phyloP scores from a whole-genome alignment of 768 basidiomycete genomes.

The Boletus tomentosulus region DNA sequence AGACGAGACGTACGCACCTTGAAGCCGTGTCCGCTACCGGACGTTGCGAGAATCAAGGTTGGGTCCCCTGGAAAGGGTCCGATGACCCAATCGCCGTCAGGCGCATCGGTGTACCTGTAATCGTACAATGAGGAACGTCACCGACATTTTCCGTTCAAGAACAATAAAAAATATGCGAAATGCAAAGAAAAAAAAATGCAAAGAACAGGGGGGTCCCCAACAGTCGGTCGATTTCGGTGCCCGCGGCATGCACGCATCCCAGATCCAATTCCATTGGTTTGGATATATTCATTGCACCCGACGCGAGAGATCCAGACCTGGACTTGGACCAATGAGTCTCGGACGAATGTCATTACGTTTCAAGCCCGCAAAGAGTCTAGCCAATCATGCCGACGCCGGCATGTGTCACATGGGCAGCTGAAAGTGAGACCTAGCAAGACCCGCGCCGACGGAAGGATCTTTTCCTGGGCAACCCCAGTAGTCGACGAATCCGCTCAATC shows the following conservation, averaged over 20 bases:
- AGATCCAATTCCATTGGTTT: not conserved
- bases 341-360: not conserved
- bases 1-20: slow-evolving; percentile 45
- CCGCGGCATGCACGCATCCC: not conserved
- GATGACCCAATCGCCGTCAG: slow-evolving; percentile 87
- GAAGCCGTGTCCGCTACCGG: slow-evolving; percentile 84
- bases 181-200: not conserved
- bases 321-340: not conserved
- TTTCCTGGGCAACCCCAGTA: not conserved
- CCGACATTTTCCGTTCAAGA: not conserved
- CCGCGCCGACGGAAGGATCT: slow-evolving; percentile 5
- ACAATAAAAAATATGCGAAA: not conserved
- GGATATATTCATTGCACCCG: not conserved
- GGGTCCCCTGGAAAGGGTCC: slow-evolving; percentile 60
- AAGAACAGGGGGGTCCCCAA: slow-evolving; percentile 10
- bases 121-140: not conserved
- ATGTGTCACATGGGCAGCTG: not conserved
- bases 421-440: not conserved
- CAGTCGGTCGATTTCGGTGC: not conserved
- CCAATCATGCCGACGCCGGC: not conserved
- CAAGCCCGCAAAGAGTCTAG: not conserved
- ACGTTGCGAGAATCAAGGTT: slow-evolving; percentile 76
- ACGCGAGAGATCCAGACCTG: not conserved
- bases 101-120: slow-evolving; percentile 83
- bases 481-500: not conserved